Evolutionary conservation across 192 early-diverging fungal species (phyloP).

Genomic region (Mortierella alpina): DNA sequence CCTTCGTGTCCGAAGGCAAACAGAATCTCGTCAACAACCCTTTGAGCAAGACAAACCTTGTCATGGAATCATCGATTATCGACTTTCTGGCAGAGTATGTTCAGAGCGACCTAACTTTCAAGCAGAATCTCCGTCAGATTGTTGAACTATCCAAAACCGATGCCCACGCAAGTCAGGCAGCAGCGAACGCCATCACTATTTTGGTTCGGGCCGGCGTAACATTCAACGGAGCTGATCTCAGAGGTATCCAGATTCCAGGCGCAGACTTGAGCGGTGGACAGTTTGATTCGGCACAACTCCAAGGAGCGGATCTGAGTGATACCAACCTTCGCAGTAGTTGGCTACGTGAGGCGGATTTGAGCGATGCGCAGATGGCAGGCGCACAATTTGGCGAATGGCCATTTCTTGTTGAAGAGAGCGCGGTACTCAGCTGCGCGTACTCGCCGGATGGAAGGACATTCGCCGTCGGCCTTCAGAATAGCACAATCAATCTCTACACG

Average conservation of each 20-base stretch:
- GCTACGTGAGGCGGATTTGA: no score
- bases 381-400: no score
- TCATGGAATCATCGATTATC: neutral
- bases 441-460: neutral
- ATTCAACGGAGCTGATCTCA: neutral
- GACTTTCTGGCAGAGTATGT: neutral
- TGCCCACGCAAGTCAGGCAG: no score
- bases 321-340: no score
- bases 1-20: neutral
- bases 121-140: neutral
- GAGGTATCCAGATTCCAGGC: neutral
- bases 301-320: neutral
- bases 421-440: no score
- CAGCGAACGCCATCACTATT: neutral
- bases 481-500: neutral
- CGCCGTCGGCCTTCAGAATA: neutral
- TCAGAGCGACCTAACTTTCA: neutral
- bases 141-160: no score
- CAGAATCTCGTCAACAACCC: neutral
- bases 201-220: neutral
- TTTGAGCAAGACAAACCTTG: neutral
- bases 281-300: neutral
- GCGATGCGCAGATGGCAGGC: no score
- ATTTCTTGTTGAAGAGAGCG: no score
- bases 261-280: neutral